These are phyloP conservation scores for Saturnispora silvae DNA, from an alignment of 805 yeast species.

Conservation along the genomic window DNA sequence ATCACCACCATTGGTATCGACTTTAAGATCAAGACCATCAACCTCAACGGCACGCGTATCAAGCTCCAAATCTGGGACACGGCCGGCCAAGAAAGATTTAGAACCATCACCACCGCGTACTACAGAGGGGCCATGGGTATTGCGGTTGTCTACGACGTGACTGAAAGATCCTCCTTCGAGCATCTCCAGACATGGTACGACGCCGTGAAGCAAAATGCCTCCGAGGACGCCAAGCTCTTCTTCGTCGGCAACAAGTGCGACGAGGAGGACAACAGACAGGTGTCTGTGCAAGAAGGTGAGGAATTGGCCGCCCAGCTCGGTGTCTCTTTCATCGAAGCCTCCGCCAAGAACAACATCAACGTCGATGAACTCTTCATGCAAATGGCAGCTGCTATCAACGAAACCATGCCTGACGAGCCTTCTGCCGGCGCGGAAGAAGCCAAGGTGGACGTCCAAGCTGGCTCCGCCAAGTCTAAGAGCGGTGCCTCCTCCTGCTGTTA, in stretches of 20 bases:
- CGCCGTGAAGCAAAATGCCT: constrained; percentile 93
- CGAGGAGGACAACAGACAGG: constrained; percentile 78
- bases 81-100: constrained; percentile 94
- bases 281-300: constrained; percentile 84
- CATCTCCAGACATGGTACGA: constrained; percentile 91
- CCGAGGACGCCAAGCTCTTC: constrained; percentile 88
- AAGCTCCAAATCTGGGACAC: constrained; percentile 97
- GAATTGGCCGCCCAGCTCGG: constrained; percentile 77
- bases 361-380: constrained; percentile 89
- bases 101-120: constrained; percentile 89
- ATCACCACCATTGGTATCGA: constrained; percentile 98
- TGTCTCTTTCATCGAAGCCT: constrained; percentile 88
- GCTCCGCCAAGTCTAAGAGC: constrained; percentile 7
- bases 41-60: constrained; percentile 83
- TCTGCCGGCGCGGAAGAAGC: constrained; percentile 11
- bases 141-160: constrained; percentile 72
- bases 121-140: constrained; percentile 88
- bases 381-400: constrained; percentile 78
- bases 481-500: constrained; percentile 21
- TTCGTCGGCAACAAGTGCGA: constrained; percentile 95
- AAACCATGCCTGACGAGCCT: constrained; percentile 43
- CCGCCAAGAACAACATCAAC: constrained; percentile 87
- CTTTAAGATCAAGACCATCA: constrained; percentile 93
- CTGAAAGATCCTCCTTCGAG: constrained; percentile 84
- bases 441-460: constrained; percentile 22